Evolutionary conservation across 441 rosid genomes (phyloP).

Genomic region (Croton laevigatus): DNA sequence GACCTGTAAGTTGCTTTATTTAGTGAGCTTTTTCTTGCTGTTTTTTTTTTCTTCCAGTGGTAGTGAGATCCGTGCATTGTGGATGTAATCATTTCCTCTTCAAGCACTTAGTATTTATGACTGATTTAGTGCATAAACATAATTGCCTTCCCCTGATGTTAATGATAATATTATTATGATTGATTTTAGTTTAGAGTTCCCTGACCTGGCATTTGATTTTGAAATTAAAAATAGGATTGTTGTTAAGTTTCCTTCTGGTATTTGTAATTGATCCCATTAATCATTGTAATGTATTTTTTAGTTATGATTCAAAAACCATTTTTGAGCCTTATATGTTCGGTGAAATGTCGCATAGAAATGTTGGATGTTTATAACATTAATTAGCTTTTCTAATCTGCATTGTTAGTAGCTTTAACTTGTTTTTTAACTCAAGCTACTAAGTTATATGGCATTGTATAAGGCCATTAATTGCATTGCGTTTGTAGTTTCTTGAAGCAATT

Average conservation of each 20-base stretch:
- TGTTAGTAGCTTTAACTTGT: background rate
- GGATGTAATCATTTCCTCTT: slow-evolving; percentile 6
- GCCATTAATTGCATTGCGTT: background rate
- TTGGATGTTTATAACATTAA: slow-evolving; percentile 1
- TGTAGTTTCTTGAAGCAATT: background rate
- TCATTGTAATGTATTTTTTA: background rate
- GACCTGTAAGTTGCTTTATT: no score
- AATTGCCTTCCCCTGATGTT: background rate
- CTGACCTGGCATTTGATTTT: background rate
- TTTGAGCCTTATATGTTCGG: background rate
- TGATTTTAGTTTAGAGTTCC: background rate
- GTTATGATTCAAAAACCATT: slow-evolving; percentile 13
- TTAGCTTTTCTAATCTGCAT: background rate
- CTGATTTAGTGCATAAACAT: background rate
- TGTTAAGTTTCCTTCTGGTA: background rate
- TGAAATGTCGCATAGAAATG: background rate
- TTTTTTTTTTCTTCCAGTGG: slow-evolving; percentile 17
- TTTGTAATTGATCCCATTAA: no score
- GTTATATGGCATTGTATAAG: background rate
- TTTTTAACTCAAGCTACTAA: slow-evolving; percentile 2
- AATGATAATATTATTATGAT: background rate
- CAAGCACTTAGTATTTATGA: background rate
- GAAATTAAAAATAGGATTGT: background rate
- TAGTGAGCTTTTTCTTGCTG: slow-evolving; percentile 15
- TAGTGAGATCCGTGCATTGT: slow-evolving; percentile 31